phyloP scores from a whole-genome alignment of 78 protist species.

The Tieghemostelium lacteum region DNA sequence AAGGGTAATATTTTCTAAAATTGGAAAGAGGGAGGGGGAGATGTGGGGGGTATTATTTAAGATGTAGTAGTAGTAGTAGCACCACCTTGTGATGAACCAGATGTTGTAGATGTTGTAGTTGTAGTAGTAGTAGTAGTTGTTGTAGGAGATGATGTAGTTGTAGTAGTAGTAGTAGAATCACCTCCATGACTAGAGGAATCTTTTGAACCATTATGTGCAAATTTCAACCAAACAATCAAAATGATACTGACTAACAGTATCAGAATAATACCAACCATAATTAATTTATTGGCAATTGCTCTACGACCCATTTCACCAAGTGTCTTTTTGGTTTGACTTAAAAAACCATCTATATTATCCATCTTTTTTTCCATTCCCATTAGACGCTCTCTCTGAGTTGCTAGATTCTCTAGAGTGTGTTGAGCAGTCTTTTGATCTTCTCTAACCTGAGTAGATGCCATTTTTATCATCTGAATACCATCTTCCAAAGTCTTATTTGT shows the following conservation, averaged over 20 bases:
- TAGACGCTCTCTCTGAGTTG: conserved; percentile 58
- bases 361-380: conserved; percentile 58
- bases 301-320: conserved; percentile 45
- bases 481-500: conserved; percentile 47
- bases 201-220: conserved; percentile 17
- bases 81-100: background rate
- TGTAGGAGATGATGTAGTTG: background rate
- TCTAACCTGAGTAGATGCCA: conserved; percentile 61
- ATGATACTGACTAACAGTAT: conserved; percentile 25
- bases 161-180: conserved; percentile 1
- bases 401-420: conserved; percentile 21
- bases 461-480: conserved; percentile 67
- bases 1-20: too few species aligned
- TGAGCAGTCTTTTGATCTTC: conserved; percentile 35
- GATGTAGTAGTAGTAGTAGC: too few species aligned
- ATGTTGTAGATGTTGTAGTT: background rate
- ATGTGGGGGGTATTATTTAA: too few species aligned
- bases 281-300: conserved; percentile 66
- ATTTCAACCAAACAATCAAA: conserved; percentile 61
- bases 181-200: background rate
- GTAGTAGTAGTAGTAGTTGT: background rate
- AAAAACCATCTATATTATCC: conserved; percentile 48
- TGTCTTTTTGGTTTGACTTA: conserved; percentile 23
- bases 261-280: conserved; percentile 62
- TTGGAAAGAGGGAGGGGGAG: too few species aligned